phyloP scores from a whole-genome alignment of 2,329 filamentous ascomycete genomes.

The Aspergillus vadensis region DNA sequence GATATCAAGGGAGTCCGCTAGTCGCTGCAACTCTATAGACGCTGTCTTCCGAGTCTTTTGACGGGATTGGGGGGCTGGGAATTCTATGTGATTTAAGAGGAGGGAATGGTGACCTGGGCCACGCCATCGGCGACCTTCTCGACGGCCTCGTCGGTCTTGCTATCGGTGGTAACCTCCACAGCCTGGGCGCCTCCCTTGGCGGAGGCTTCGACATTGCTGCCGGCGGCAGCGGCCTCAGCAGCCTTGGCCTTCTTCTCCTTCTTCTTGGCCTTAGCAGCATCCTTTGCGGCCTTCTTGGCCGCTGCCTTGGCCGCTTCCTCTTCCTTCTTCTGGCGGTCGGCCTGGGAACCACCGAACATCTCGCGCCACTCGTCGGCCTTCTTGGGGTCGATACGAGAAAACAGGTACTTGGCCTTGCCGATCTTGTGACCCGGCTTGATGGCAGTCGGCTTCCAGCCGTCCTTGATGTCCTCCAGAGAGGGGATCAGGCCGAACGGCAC shows the following conservation, averaged over 20 bases:
- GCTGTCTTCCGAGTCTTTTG: not conserved
- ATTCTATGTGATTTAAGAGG: constrained; percentile 30
- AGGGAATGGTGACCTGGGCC: constrained; percentile 45
- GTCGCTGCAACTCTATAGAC: not conserved
- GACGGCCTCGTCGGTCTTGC: constrained; percentile 37
- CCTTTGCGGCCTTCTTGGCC: constrained; percentile 38
- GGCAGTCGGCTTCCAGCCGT: constrained; percentile 62
- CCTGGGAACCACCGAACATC: constrained; percentile 68
- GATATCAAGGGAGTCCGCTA: constrained; percentile 3
- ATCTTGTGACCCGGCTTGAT: constrained; percentile 77
- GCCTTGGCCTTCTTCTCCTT: constrained; percentile 46
- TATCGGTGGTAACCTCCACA: constrained; percentile 25
- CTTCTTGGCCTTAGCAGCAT: constrained; percentile 38
- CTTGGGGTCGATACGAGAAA: constrained; percentile 77
- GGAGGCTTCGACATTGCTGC: constrained; percentile 36
- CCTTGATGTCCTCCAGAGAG: constrained; percentile 47
- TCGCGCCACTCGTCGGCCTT: constrained; percentile 83
- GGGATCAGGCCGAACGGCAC: constrained; percentile 63
- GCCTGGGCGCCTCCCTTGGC: constrained; percentile 39
- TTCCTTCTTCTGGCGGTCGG: constrained; percentile 69
- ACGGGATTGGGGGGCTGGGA: not conserved
- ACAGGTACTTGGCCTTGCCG: constrained; percentile 76
- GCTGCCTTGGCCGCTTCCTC: constrained; percentile 53
- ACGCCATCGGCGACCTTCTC: constrained; percentile 46
- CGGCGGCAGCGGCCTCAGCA: constrained; percentile 36